phyloP scores from a whole-genome alignment of 2,329 filamentous ascomycete species.

The Aspergillus vadensis region DNA sequence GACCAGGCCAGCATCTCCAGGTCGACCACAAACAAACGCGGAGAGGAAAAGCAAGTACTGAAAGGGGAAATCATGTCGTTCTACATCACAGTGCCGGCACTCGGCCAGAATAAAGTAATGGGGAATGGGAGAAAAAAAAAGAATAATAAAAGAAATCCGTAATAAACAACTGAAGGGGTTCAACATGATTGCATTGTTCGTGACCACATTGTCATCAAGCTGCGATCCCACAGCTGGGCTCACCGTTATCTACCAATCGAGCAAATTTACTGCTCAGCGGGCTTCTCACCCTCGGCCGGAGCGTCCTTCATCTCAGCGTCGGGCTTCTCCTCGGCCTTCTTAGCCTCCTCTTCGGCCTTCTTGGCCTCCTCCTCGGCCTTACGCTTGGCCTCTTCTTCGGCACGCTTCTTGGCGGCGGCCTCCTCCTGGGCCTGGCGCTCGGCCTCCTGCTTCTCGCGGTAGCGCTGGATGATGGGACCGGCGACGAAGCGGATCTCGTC shows the following conservation, averaged over 20 bases:
- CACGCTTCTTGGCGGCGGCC: constrained; percentile 62
- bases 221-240: constrained; percentile 14
- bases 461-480: constrained; percentile 88
- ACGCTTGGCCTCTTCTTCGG: constrained; percentile 72
- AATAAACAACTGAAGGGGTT: constrained; percentile 14
- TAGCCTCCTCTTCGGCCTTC: constrained; percentile 52
- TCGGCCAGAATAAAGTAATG: constrained; percentile 10
- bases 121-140: constrained; percentile 8
- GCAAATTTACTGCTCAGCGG: constrained; percentile 36
- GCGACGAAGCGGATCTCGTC: constrained; percentile 91
- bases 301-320: constrained; percentile 65
- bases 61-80: constrained; percentile 6
- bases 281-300: constrained; percentile 42
- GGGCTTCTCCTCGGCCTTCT: constrained; percentile 42
- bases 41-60: background rate
- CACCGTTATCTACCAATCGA: constrained; percentile 11
- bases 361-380: constrained; percentile 70
- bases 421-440: constrained; percentile 77
- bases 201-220: constrained; percentile 27
- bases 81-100: constrained; percentile 17
- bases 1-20: background rate
- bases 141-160: constrained; percentile 3
- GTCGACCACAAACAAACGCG: background rate
- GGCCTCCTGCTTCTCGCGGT: constrained; percentile 90
- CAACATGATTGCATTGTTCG: constrained; percentile 26